These are phyloP conservation scores for Priceomyces castillae DNA, from an alignment of 805 yeast species.

Conservation along the genomic window DNA sequence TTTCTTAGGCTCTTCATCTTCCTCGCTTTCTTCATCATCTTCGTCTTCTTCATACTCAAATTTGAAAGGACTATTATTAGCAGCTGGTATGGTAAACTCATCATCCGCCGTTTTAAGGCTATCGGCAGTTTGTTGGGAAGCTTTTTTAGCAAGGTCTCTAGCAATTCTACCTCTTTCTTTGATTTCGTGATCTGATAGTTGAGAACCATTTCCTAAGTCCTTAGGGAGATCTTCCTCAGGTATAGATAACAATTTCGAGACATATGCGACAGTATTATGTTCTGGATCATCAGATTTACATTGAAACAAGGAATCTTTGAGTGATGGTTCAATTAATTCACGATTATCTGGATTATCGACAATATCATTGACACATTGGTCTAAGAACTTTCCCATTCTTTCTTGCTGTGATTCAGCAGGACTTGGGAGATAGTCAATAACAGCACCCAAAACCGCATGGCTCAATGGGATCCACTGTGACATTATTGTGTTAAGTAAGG, in stretches of 20 bases:
- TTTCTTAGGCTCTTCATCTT: slow-evolving; percentile 42
- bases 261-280: slow-evolving; percentile 58
- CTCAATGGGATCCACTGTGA: slow-evolving; percentile 95
- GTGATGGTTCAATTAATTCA: slow-evolving; percentile 42
- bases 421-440: slow-evolving; percentile 81
- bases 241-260: slow-evolving; percentile 84
- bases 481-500: slow-evolving; percentile 62
- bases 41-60: slow-evolving; percentile 45
- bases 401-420: slow-evolving; percentile 73
- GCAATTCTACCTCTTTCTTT: slow-evolving; percentile 62
- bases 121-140: slow-evolving; percentile 50
- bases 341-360: slow-evolving; percentile 36
- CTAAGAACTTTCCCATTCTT: slow-evolving; percentile 65
- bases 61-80: slow-evolving; percentile 34
- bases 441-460: slow-evolving; percentile 77
- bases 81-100: slow-evolving; percentile 23
- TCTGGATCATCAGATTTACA: slow-evolving; percentile 69
- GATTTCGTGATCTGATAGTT: slow-evolving; percentile 52
- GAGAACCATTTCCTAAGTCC: slow-evolving; percentile 36
- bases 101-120: slow-evolving; percentile 16
- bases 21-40: slow-evolving; percentile 24
- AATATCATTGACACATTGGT: slow-evolving; percentile 41
- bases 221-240: slow-evolving; percentile 79
- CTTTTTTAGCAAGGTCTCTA: slow-evolving; percentile 63
- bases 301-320: slow-evolving; percentile 54